Conservation (phyloP, 352 stramenopile genomes). For the Pythium volutum region DNA sequence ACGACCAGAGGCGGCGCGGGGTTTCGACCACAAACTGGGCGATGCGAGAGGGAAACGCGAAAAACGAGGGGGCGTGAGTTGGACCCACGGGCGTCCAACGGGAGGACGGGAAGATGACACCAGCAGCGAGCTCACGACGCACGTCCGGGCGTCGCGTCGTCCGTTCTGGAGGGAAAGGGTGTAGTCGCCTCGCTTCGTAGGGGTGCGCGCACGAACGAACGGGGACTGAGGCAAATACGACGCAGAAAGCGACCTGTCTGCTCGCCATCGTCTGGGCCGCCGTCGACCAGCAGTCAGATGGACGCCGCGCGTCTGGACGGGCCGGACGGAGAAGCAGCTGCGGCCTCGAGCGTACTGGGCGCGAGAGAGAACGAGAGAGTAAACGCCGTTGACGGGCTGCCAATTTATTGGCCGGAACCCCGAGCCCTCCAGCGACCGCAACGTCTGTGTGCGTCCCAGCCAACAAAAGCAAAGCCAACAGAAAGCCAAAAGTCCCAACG, state of each 20-base stretch:
- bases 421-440: slow-evolving; percentile 9
- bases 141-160: no score
- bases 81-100: no score
- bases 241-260: slow-evolving; percentile 8
- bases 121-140: no score
- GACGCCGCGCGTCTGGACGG: background rate
- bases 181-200: background rate
- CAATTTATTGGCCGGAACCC: background rate
- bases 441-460: slow-evolving; percentile 8
- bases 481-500: background rate
- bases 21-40: no score
- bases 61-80: no score
- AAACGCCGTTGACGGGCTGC: background rate
- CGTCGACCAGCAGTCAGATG: slow-evolving; percentile 8
- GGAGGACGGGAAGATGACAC: no score
- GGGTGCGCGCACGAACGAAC: no score
- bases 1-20: no score
- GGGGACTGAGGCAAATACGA: background rate
- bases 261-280: slow-evolving; percentile 14
- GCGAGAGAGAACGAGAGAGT: background rate
- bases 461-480: background rate
- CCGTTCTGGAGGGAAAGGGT: no score
- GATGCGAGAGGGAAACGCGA: no score
- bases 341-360: background rate
- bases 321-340: background rate